Percentiles rank a stretch among this genome's conserved stretches.
phyloP scores from a whole-genome alignment of 306 rosid species.

The Casuarina glauca region DNA sequence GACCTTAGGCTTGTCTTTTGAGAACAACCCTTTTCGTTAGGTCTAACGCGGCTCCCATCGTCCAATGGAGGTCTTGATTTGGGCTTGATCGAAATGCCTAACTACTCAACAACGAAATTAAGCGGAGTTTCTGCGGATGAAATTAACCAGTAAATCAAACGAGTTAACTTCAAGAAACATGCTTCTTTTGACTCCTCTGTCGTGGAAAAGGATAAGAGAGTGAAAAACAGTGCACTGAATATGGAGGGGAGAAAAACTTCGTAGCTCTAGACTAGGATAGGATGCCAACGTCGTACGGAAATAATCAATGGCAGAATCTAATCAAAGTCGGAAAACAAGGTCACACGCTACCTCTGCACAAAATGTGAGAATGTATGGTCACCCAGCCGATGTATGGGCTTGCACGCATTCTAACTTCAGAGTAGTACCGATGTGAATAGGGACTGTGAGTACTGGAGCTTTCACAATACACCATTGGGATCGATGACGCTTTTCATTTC shows the following conservation, averaged over 20 bases:
- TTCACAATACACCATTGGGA: too few relatives aligned
- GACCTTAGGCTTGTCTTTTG: conserved; percentile 35
- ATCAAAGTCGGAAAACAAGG: conserved; percentile 25
- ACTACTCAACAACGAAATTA: conserved; percentile 26
- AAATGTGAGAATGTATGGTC: conserved; percentile 38
- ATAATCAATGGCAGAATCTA: conserved; percentile 24
- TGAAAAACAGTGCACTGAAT: not conserved
- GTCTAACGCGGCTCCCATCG: conserved; percentile 12
- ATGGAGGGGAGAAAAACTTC: not conserved
- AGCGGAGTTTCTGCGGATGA: not conserved
- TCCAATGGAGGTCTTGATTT: conserved; percentile 23
- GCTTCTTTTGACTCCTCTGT: too few relatives aligned
- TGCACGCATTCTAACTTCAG: not conserved
- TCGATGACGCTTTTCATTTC: too few relatives aligned
- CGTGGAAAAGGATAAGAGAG: not conserved
- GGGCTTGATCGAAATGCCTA: conserved; percentile 19
- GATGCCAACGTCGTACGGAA: conserved; percentile 26
- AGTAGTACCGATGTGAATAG: too few relatives aligned
- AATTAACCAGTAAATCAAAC: conserved; percentile 12
- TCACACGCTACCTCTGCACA: conserved; percentile 42
- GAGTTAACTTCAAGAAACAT: not conserved
- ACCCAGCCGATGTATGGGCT: conserved; percentile 10
- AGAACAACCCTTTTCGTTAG: conserved; percentile 19
- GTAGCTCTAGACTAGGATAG: conserved; percentile 8
- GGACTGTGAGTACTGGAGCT: too few relatives aligned